These are phyloP conservation scores for Beauveria scarabaeidicola DNA, from an alignment of 2,329 filamentous ascomycete genomes.

Conservation along the genomic window DNA sequence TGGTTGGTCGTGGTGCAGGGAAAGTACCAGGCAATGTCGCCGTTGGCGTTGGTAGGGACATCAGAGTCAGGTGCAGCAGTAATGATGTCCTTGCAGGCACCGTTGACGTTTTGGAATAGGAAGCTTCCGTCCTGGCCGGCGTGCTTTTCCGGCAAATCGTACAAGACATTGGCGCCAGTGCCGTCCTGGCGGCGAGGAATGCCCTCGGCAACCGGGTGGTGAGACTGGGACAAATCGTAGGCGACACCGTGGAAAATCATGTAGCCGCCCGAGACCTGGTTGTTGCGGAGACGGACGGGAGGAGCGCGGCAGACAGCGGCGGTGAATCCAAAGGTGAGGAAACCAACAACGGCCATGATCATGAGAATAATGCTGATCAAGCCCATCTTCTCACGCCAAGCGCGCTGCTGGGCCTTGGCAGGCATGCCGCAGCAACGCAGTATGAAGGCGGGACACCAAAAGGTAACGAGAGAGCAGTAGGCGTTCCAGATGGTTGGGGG, in stretches of 20 bases:
- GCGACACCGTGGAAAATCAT: constrained; percentile 96
- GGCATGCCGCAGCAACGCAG: constrained; percentile 79
- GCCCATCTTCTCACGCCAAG: constrained; percentile 98
- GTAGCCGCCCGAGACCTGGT: constrained; percentile 71
- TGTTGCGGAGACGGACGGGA: constrained; percentile 65
- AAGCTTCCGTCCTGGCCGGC: constrained; percentile 93
- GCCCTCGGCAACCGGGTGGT: constrained; percentile 71
- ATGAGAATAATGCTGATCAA: constrained; percentile 85
- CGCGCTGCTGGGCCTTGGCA: constrained; percentile 76
- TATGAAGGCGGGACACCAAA: constrained; percentile 84
- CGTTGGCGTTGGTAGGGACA: constrained; percentile 65
- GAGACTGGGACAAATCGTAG: constrained; percentile 70
- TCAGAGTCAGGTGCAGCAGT: constrained; percentile 61
- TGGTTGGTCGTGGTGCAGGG: constrained; percentile 88
- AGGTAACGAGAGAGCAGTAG: constrained; percentile 89
- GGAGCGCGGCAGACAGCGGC: constrained; percentile 72
- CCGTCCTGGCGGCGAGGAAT: constrained; percentile 50
- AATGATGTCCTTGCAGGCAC: constrained; percentile 87
- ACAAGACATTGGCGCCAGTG: constrained; percentile 68
- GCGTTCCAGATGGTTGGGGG: constrained; percentile 90
- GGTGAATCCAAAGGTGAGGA: constrained; percentile 94
- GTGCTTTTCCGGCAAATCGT: constrained; percentile 71
- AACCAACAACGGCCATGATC: constrained; percentile 85
- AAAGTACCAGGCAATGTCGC: constrained; percentile 90
- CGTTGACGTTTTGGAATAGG: constrained; percentile 97